Conservation (phyloP, 139 green algal species). For the Raphidocelis subcapitata region DNA sequence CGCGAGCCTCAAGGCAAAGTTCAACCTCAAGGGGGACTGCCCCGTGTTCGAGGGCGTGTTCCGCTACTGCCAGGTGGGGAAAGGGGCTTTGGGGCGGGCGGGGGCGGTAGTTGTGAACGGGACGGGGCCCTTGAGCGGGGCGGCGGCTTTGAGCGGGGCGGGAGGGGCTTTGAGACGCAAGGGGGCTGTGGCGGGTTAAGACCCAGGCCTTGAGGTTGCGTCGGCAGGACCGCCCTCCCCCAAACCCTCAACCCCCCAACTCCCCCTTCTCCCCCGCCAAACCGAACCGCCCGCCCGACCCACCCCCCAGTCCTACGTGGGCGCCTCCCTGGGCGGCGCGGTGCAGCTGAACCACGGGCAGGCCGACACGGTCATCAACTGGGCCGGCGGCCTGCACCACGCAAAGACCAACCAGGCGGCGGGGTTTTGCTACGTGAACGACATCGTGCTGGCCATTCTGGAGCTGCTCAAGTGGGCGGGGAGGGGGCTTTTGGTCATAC, state of each 20-base stretch:
- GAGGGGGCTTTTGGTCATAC: background rate
- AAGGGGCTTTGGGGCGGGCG: background rate
- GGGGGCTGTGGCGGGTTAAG: no score
- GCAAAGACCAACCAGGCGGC: slow-evolving; percentile 80
- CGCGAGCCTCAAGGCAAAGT: slow-evolving; percentile 6
- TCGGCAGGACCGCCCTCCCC: no score
- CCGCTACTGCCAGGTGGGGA: slow-evolving; percentile 85
- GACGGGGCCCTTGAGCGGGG: background rate
- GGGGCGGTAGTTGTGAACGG: background rate
- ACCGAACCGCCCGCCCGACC: background rate
- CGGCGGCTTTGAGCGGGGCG: background rate
- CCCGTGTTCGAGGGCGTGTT: slow-evolving; percentile 94
- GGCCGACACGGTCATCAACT: slow-evolving; percentile 96
- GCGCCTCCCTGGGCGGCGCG: slow-evolving; percentile 82
- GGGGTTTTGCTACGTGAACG: slow-evolving; percentile 98
- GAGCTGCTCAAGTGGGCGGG: slow-evolving; percentile 85
- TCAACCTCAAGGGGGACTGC: slow-evolving; percentile 69
- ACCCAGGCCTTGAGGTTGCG: no score
- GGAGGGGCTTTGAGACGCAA: background rate
- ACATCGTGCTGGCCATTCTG: slow-evolving; percentile 95
- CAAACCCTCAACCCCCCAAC: no score
- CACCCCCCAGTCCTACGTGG: slow-evolving; percentile 68
- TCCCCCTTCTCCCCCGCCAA: background rate
- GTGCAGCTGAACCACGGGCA: slow-evolving; percentile 87
- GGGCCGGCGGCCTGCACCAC: slow-evolving; percentile 96